Base-by-base conservation (phyloP, 2,329 filamentous ascomycete species). In the Botrytis aclada region DNA sequence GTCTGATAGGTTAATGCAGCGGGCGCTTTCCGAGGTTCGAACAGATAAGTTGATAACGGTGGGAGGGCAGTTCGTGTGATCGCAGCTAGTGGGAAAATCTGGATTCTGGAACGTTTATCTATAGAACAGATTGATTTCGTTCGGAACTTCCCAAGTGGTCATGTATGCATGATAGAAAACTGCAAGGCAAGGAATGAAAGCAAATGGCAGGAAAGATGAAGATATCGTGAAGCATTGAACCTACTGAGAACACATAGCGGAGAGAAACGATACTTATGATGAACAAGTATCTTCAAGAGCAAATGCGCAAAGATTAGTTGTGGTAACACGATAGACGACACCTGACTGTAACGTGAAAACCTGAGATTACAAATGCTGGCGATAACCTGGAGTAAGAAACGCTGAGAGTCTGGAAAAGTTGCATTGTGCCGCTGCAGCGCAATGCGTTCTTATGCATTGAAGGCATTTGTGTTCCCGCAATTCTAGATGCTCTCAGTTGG, bases 31-130 rank as follows among this genome's bases (percentile, higher is more conserved):
- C 47, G 47, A 67, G 64, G 32, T 22, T 67, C 25, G 64, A 67
- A 37, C 41, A 67, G 65, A 67, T 67, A 67, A 56, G 47, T 67
- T 67, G 65, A 67, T 67, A 67, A 56, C 51, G 37, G 37, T 56
- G 10, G 72, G 74, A 76, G 71, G 65, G 73, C 73, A 64, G 61
- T 72, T 56, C 70, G 69, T 70, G 74, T 60, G 39, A 70, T 70
- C 51, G 51, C n/a, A 29, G 51, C 43, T 43, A 25, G 29, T 63
- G n/a, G 51, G 37, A 34, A 43, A 45, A 34, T 25, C 67, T 67
- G 45, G 45, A 67, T 39, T 56, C n/a, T 56, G 51, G n/a, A 56
- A 56, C 43, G 45, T 67, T 47, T 67, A 67, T 54, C 45, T 54
- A 29, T 29, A 41, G 56, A 70, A 51, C 43, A 25, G 32, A 32